Percentiles rank a stretch among this genome's conserved stretches.
Evolutionary conservation across 768 basidiomycete genomes (phyloP).

Genomic region (Podaxis carcinomalis): DNA sequence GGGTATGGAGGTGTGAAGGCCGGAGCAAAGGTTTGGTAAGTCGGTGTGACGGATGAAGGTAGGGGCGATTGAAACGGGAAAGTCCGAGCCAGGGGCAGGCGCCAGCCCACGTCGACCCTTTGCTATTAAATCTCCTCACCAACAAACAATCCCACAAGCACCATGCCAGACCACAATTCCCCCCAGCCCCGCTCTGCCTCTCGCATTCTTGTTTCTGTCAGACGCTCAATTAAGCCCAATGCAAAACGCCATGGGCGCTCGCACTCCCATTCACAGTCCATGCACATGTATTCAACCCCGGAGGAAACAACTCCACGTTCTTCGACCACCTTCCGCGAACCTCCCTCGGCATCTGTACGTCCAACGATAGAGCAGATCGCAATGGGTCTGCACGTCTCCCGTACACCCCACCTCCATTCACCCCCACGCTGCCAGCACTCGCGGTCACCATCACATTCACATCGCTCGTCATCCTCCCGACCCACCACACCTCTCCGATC

Average conservation of each 20-base stretch:
- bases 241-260: constrained; percentile 12
- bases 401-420: constrained; percentile 66
- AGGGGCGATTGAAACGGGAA: background rate
- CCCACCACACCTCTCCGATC: constrained; percentile 56
- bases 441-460: constrained; percentile 23
- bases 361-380: constrained; percentile 76
- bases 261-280: constrained; percentile 15
- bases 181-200: constrained; percentile 21
- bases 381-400: constrained; percentile 75
- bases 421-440: constrained; percentile 27
- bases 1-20: background rate
- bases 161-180: constrained; percentile 12
- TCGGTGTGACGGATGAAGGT: background rate
- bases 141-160: constrained; percentile 1
- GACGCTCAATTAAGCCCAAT: constrained; percentile 23
- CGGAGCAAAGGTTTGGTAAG: background rate
- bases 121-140: background rate
- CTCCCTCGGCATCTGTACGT: constrained; percentile 35
- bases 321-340: constrained; percentile 17
- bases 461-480: constrained; percentile 27
- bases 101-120: background rate
- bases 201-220: constrained; percentile 24
- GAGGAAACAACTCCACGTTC: constrained; percentile 18
- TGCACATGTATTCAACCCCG: constrained; percentile 25
- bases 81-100: constrained; percentile 1